Evolutionary conservation across 163 green algal genomes (phyloP).

Genomic region (Prototheca wickerhamii): DNA sequence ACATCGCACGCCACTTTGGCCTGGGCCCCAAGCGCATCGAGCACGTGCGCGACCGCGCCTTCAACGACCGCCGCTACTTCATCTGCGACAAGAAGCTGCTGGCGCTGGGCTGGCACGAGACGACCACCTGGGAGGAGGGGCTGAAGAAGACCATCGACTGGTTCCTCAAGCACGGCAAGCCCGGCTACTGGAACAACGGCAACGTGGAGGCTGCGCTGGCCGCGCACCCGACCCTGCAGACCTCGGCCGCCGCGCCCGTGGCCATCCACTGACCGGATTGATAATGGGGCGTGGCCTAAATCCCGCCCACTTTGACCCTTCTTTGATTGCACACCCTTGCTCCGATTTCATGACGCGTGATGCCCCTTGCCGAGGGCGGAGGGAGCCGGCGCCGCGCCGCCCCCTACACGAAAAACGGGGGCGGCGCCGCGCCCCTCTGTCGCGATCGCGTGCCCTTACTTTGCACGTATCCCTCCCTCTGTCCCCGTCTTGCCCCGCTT

Average conservation of each 20-base stretch:
- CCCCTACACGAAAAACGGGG: too few relatives aligned
- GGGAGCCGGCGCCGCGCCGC: too few relatives aligned
- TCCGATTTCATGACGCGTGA: too few relatives aligned
- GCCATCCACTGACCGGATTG: background rate
- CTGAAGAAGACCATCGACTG: constrained; percentile 83
- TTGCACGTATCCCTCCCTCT: too few relatives aligned
- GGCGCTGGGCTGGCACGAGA: constrained; percentile 78
- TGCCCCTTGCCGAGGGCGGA: too few relatives aligned
- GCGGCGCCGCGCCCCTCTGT: too few relatives aligned
- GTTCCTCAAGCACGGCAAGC: constrained; percentile 52
- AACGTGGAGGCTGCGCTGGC: constrained; percentile 36
- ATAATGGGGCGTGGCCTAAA: too few relatives aligned
- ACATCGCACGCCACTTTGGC: constrained; percentile 53
- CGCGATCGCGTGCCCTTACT: too few relatives aligned
- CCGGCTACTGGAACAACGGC: constrained; percentile 35
- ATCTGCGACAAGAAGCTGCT: constrained; percentile 86
- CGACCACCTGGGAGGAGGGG: constrained; percentile 75
- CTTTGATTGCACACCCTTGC: too few relatives aligned
- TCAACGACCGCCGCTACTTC: constrained; percentile 76
- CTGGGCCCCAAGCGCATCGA: constrained; percentile 35
- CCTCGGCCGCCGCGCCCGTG: background rate
- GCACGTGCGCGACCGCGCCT: constrained; percentile 80
- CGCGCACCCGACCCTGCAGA: constrained; percentile 28
- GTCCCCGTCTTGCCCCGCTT: too few relatives aligned
- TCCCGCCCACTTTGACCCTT: too few relatives aligned